Conservation (phyloP, 768 basidiomycete species). For the Termitomyces sp. region DNA sequence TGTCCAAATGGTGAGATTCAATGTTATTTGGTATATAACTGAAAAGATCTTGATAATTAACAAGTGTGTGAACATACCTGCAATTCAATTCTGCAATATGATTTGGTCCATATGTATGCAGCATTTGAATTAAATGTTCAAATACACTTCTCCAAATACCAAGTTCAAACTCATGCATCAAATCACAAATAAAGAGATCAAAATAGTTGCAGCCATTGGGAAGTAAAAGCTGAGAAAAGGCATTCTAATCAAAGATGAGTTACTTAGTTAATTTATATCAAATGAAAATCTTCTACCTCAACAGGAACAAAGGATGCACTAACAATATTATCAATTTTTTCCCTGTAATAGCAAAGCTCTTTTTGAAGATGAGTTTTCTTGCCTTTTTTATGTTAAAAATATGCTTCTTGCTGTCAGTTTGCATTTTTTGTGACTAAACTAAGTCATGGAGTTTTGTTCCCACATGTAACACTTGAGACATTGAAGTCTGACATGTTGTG, state of each 20-base stretch:
- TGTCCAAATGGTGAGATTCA: slow-evolving; percentile 26
- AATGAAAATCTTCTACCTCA: neutral
- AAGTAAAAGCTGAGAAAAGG: neutral
- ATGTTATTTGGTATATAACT: slow-evolving; percentile 20
- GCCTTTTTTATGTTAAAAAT: neutral
- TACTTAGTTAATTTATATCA: neutral
- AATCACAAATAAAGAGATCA: neutral
- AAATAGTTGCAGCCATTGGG: neutral
- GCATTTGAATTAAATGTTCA: neutral
- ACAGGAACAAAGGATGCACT: neutral
- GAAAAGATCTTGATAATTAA: no score
- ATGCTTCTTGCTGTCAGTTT: neutral
- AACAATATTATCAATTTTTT: neutral
- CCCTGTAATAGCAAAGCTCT: neutral
- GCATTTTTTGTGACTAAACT: neutral
- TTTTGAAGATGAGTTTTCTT: neutral
- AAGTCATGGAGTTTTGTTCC: slow-evolving; percentile 4
- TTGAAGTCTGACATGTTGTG: no score
- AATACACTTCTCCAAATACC: neutral
- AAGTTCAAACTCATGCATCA: neutral
- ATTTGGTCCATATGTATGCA: neutral
- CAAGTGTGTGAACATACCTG: no score
- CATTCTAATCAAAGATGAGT: neutral
- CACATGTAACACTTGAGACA: no score
- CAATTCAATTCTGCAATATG: neutral